Percentiles rank a stretch among this genome's conserved stretches.
Conservation (phyloP, 441 rosid species). For the Jatropha multifida region DNA sequence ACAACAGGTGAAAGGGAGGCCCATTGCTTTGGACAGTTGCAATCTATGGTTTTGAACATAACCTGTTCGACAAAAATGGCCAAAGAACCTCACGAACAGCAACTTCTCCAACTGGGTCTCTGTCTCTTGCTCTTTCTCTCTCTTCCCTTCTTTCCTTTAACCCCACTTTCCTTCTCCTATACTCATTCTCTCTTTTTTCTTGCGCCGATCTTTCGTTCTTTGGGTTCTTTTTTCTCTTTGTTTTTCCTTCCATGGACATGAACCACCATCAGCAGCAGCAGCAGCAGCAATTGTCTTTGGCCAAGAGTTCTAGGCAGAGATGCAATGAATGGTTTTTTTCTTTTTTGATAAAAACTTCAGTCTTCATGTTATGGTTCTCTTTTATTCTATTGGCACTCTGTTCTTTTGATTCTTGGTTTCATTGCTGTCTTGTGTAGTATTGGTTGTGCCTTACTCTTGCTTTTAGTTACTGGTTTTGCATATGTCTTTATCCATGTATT, state of each 20-base stretch:
- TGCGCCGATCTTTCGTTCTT: slow-evolving; percentile 1
- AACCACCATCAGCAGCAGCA: slow-evolving; percentile 38
- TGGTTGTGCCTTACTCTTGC: neutral
- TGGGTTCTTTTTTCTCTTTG: slow-evolving; percentile 9
- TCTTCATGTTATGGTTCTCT: slow-evolving; percentile 6
- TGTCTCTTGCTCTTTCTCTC: slow-evolving; percentile 19
- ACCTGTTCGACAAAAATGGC: slow-evolving; percentile 46
- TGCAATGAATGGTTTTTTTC: slow-evolving; percentile 75
- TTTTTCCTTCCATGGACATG: slow-evolving; percentile 56
- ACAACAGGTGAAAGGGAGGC: slow-evolving; percentile 25
- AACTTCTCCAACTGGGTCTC: slow-evolving; percentile 38
- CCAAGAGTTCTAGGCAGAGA: slow-evolving; percentile 79
- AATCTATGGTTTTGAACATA: slow-evolving; percentile 42
- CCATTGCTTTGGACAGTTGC: slow-evolving; percentile 49
- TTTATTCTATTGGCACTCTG: neutral
- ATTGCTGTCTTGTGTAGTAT: neutral
- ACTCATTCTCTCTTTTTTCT: slow-evolving; percentile 1
- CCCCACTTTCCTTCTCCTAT: slow-evolving; percentile 25
- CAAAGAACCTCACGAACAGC: slow-evolving; percentile 37
- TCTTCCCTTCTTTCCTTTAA: slow-evolving; percentile 24
- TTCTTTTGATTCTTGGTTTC: neutral
- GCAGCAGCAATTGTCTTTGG: slow-evolving; percentile 61
- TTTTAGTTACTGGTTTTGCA: neutral
- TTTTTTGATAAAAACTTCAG: neutral
- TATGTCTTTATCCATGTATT: neutral